A percentile compares a stretch with the other conserved stretches of the same genome.
Evolutionary conservation across 192 early-diverging fungal genomes (phyloP).

Genomic region (Pilaira anomala): DNA sequence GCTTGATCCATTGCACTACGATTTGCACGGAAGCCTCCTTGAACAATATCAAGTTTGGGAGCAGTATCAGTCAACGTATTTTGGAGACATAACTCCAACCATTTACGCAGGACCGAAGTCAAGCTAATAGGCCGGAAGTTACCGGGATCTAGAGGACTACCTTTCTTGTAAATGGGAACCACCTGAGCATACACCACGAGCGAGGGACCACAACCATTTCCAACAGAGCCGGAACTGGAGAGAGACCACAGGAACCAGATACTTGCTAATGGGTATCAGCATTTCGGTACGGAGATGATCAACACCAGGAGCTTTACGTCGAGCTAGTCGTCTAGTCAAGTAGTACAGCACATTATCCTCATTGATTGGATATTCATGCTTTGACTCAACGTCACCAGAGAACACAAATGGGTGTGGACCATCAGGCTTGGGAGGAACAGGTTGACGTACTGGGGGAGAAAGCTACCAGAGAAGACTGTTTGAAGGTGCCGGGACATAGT

Average conservation of each 20-base stretch:
- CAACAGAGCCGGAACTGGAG: constrained; percentile 21
- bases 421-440: not conserved
- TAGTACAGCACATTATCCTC: not conserved
- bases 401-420: not conserved
- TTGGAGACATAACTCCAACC: constrained; percentile 1
- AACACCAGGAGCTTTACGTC: constrained; percentile 12
- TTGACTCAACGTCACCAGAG: too few relatives aligned
- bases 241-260: not conserved
- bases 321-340: not conserved
- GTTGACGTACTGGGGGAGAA: not conserved
- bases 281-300: constrained; percentile 25
- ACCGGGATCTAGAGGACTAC: not conserved
- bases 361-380: not conserved
- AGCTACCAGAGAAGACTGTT: not conserved
- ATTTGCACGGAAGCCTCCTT: constrained; percentile 16
- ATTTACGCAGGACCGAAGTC: constrained; percentile 17
- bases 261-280: too few relatives aligned
- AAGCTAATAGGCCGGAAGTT: constrained; percentile 22
- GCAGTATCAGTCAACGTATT: not conserved
- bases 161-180: constrained; percentile 24
- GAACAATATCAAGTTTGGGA: constrained; percentile 9
- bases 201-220: not conserved
- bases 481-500: not conserved
- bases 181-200: not conserved
- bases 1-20: constrained; percentile 19